Evolutionary conservation across 305 asterid genomes (phyloP).

Genomic region (Petunia hybrid): DNA sequence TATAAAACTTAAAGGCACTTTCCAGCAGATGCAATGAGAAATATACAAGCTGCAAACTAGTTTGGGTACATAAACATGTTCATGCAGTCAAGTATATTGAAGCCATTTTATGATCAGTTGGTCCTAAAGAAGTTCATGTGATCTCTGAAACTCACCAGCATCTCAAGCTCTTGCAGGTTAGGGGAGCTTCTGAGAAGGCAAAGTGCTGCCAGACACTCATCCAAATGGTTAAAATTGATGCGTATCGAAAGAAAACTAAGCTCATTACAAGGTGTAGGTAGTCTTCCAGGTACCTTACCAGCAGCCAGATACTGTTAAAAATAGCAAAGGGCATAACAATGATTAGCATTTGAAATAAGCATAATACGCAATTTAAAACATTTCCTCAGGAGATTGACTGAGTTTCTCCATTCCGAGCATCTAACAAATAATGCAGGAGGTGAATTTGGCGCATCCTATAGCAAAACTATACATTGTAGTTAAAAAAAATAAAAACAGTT

Average conservation of each 20-base stretch:
- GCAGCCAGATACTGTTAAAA: constrained; percentile 81
- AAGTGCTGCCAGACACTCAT: constrained; percentile 83
- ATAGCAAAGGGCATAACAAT: constrained; percentile 26
- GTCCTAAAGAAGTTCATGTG: constrained; percentile 13
- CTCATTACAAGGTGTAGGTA: constrained; percentile 71
- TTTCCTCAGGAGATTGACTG: not conserved
- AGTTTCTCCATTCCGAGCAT: constrained; percentile 12
- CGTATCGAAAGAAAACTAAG: constrained; percentile 88
- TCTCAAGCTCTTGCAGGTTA: constrained; percentile 91
- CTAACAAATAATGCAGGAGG: constrained; percentile 9
- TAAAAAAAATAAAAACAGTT: not conserved
- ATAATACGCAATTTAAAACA: not conserved
- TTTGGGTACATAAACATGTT: not conserved
- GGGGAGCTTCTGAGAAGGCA: constrained; percentile 93
- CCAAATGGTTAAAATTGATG: constrained; percentile 70
- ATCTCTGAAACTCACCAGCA: constrained; percentile 67
- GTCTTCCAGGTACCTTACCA: constrained; percentile 77
- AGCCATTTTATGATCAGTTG: constrained; percentile 23
- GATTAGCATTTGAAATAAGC: not conserved
- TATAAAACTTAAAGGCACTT: not conserved
- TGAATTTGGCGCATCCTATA: not conserved
- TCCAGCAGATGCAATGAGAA: not conserved
- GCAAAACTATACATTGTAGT: not conserved
- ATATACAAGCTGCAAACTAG: not conserved
- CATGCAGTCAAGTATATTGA: constrained; percentile 23